Percentiles rank a stretch among this genome's conserved stretches.
Evolutionary conservation across 768 basidiomycete species (phyloP).

Genomic region (Porpolomopsis calyptriformis): DNA sequence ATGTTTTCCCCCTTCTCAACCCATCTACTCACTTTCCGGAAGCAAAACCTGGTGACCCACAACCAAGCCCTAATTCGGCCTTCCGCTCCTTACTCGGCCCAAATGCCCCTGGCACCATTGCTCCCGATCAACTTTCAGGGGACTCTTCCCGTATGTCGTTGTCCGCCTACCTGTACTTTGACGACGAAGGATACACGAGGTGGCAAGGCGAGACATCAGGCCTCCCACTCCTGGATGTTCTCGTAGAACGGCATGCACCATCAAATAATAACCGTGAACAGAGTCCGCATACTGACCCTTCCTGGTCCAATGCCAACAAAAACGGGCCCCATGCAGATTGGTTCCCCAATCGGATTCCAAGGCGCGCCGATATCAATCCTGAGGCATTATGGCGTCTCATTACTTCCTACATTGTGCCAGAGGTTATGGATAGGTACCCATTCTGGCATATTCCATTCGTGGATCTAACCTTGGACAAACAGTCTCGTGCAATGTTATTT

Average conservation of each 20-base stretch:
- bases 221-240: slow-evolving; percentile 73
- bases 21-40: slow-evolving; percentile 68
- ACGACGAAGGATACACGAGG: slow-evolving; percentile 77
- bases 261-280: slow-evolving; percentile 18
- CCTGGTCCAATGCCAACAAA: slow-evolving; percentile 12
- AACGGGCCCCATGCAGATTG: slow-evolving; percentile 37
- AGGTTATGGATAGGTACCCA: slow-evolving; percentile 82
- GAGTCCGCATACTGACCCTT: slow-evolving; percentile 17
- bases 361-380: slow-evolving; percentile 72
- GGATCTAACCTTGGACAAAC: slow-evolving; percentile 2
- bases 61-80: slow-evolving; percentile 33
- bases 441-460: slow-evolving; percentile 9
- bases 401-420: slow-evolving; percentile 76
- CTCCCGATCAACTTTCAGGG: slow-evolving; percentile 40
- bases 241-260: slow-evolving; percentile 59
- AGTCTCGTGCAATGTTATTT: slow-evolving; percentile 78
- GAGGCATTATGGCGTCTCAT: slow-evolving; percentile 81
- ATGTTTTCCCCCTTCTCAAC: slow-evolving; percentile 69
- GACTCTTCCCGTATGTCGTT: slow-evolving; percentile 54
- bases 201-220: slow-evolving; percentile 95
- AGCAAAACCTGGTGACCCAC: slow-evolving; percentile 31
- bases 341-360: slow-evolving; percentile 77
- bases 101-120: slow-evolving; percentile 5
- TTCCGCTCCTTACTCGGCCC: slow-evolving; percentile 31
- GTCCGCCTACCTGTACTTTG: slow-evolving; percentile 76